Conservation (phyloP, 108 stramenopile genomes). For the Discostella stelligeroides region DNA sequence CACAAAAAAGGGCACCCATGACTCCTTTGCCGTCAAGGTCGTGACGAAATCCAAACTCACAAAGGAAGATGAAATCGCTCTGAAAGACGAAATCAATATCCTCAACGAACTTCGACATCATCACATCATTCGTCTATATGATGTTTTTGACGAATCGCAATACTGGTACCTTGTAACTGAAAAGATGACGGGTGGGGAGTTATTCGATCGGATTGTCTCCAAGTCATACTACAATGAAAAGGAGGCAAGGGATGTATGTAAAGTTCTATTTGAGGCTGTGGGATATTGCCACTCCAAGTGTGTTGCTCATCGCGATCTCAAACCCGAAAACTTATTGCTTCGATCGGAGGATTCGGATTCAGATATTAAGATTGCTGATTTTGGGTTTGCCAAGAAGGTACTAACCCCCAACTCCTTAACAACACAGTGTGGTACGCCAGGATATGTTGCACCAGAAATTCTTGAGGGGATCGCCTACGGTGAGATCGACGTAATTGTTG, state of each 20-base stretch:
- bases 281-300: slow-evolving; percentile 67
- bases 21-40: slow-evolving; percentile 85
- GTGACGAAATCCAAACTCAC: slow-evolving; percentile 83
- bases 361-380: slow-evolving; percentile 97
- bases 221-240: slow-evolving; percentile 65
- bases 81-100: slow-evolving; percentile 65
- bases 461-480: slow-evolving; percentile 81
- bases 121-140: slow-evolving; percentile 61
- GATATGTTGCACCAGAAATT: slow-evolving; percentile 94
- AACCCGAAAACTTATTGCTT: slow-evolving; percentile 75
- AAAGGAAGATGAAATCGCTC: slow-evolving; percentile 78
- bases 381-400: slow-evolving; percentile 95
- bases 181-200: slow-evolving; percentile 63
- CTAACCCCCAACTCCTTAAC: slow-evolving; percentile 72
- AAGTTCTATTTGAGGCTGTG: slow-evolving; percentile 59
- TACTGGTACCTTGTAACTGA: slow-evolving; percentile 76
- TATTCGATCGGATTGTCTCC: slow-evolving; percentile 75
- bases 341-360: slow-evolving; percentile 79
- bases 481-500: no score
- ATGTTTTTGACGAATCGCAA: slow-evolving; percentile 67
- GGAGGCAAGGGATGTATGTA: slow-evolving; percentile 54
- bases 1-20: slow-evolving; percentile 42
- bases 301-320: slow-evolving; percentile 73
- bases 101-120: slow-evolving; percentile 43
- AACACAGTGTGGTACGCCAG: slow-evolving; percentile 95